Evolutionary conservation across 768 basidiomycete species (phyloP), one percentile per base, ranked within the genome.

Genomic region (Suillus sp.): DNA sequence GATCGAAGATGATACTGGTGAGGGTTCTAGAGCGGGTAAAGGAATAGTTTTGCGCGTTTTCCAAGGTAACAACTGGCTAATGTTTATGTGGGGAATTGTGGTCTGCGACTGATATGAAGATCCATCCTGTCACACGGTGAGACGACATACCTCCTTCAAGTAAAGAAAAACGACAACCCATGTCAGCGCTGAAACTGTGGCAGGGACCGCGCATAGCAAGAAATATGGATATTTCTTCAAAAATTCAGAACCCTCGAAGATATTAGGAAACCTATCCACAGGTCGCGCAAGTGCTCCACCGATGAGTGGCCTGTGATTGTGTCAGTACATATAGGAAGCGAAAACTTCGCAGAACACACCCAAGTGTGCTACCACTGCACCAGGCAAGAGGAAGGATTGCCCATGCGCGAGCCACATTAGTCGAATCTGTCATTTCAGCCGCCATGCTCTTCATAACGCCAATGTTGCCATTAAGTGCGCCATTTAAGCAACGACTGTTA

Each of bases 161-260:
- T 80, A 86, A 8, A 85, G 42, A 47, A 80, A 72, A 0, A 82
- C 78, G 11, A 87, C 71, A 16, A 85, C 42, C 80, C 82, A 85
- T 10, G 82, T 82, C 14, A 86, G 9, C 9, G 75, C 72, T 1
- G 86, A 78, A 67, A 87, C 81, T 1, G 81, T 82, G 1, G 86
- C 88, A 4, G 87, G 78, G 18, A 89, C 81, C 14, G 86, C 80
- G 66, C 90, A 91, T 0, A 90, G 84, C 18, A 91, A 78, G 71
- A 91, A 89, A 74, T 93, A 92, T 0, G 91, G 90, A 72, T 88
- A 88, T 58, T 80, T 70, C 66, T 79, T 81, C 80, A 87, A 82
- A 67, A 93, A 91, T 18, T 67, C 65, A 5, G 78, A 79, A 42
- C 76, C 64, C 53, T 87, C 88, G 64, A 92, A 92, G 2, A 81